Percentiles rank a stretch among this genome's conserved stretches.
phyloP scores from a whole-genome alignment of 805 yeast species.

The Suhomyces vadensis region DNA sequence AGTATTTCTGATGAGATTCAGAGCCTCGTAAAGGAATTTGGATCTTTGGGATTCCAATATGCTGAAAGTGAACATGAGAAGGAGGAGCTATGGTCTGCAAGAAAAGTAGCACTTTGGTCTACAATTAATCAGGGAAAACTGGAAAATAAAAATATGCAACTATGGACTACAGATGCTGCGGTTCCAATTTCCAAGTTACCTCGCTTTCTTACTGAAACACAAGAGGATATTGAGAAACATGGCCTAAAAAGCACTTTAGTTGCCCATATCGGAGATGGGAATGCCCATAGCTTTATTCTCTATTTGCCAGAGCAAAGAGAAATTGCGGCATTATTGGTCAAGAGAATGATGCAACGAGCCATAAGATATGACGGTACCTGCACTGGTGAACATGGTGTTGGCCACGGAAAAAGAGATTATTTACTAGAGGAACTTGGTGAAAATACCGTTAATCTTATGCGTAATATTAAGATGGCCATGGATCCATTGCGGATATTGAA shows the following conservation, averaged over 20 bases:
- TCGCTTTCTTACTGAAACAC: conserved; percentile 59
- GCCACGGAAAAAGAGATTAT: conserved; percentile 23
- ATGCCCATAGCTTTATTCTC: conserved; percentile 68
- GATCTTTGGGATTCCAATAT: conserved; percentile 15
- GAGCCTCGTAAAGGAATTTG: conserved; percentile 20
- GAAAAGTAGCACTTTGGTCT: conserved; percentile 35
- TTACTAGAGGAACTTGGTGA: conserved; percentile 22
- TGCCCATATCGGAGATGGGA: conserved; percentile 87
- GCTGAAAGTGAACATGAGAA: conserved; percentile 19
- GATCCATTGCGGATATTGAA: conserved; percentile 25
- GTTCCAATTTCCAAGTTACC: conserved; percentile 75
- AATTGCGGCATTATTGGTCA: conserved; percentile 19
- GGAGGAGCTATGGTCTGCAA: conserved; percentile 23
- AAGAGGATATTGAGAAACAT: conserved; percentile 54
- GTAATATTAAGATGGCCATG: conserved; percentile 20
- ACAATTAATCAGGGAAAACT: conserved; percentile 37
- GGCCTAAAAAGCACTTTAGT: conserved; percentile 60
- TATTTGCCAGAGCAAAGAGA: conserved; percentile 34
- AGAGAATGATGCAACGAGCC: conserved; percentile 25
- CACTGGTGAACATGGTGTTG: conserved; percentile 28
- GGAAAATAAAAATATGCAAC: conserved; percentile 43
- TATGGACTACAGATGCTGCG: conserved; percentile 81
- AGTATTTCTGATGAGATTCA: conserved; percentile 42
- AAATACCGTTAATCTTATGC: conserved; percentile 23
- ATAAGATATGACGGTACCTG: conserved; percentile 22